Evolutionary conservation across 768 basidiomycete genomes (phyloP).

Genomic region (Trametopsis cervina): DNA sequence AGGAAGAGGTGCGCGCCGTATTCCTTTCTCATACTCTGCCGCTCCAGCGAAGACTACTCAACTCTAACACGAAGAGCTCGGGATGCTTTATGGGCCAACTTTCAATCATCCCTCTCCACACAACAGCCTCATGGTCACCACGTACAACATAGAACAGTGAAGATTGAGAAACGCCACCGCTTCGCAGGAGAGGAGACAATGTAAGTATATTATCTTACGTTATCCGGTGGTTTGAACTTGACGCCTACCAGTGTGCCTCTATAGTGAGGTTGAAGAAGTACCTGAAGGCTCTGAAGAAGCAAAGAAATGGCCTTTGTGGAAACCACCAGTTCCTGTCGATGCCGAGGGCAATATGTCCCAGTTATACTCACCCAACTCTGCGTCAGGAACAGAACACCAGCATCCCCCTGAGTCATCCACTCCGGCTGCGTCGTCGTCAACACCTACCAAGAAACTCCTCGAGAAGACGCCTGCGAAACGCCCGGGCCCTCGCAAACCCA

Average conservation of each 20-base stretch:
- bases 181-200: constrained; percentile 73
- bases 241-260: constrained; percentile 6
- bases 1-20: constrained; percentile 32
- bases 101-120: constrained; percentile 53
- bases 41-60: constrained; percentile 2
- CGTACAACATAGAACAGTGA: constrained; percentile 36
- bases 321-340: constrained; percentile 18
- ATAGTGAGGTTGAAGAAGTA: constrained; percentile 70
- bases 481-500: constrained; percentile 63
- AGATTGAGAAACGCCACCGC: constrained; percentile 59
- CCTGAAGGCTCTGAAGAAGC: constrained; percentile 69
- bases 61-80: constrained; percentile 38
- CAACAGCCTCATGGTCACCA: constrained; percentile 16
- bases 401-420: constrained; percentile 11
- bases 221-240: constrained; percentile 1
- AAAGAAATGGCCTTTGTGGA: constrained; percentile 63
- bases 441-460: constrained; percentile 11
- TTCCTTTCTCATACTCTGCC: constrained; percentile 1
- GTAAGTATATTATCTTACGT: constrained; percentile 37
- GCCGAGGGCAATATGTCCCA: not conserved
- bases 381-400: not conserved
- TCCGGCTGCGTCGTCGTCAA: constrained; percentile 11
- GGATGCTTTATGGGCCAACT: constrained; percentile 58
- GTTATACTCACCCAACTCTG: constrained; percentile 4
- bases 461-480: constrained; percentile 28